A percentile compares a stretch with the other conserved stretches of the same genome.
phyloP scores from a whole-genome alignment of 805 yeast genomes.

The Brettanomyces custersianus region DNA sequence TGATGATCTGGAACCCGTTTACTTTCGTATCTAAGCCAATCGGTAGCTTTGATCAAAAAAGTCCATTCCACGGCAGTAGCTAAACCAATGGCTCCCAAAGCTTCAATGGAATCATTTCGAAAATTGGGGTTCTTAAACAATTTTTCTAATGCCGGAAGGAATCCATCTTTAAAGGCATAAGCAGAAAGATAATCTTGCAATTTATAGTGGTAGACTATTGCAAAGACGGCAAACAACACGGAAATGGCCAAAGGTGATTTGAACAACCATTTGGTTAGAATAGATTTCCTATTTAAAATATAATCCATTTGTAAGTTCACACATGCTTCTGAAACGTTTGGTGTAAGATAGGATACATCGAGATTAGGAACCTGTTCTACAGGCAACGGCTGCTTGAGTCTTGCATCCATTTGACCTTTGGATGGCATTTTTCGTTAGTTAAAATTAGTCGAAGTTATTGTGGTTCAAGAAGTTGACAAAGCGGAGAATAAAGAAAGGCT shows the following conservation, averaged over 20 bases:
- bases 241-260: conserved; percentile 36
- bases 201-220: conserved; percentile 11
- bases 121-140: conserved; percentile 16
- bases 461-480: neutral
- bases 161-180: conserved; percentile 14
- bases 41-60: conserved; percentile 33
- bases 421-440: conserved; percentile 1
- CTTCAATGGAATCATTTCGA: conserved; percentile 21
- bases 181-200: conserved; percentile 15
- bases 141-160: conserved; percentile 6
- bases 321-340: conserved; percentile 52
- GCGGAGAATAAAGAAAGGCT: neutral
- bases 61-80: conserved; percentile 32
- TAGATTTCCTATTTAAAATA: conserved; percentile 37
- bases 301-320: conserved; percentile 58
- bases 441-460: too few species aligned
- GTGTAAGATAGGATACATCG: conserved; percentile 38
- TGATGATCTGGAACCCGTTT: conserved; percentile 28
- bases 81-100: conserved; percentile 31
- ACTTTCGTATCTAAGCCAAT: conserved; percentile 36
- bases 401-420: conserved; percentile 39
- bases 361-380: conserved; percentile 44
- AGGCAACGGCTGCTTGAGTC: conserved; percentile 46
- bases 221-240: conserved; percentile 15
- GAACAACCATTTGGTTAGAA: conserved; percentile 35